Percentiles rank a stretch among this genome's conserved stretches.
Evolutionary conservation across 2,329 filamentous ascomycete species (phyloP).

Genomic region (Colletotrichum eremochloae): DNA sequence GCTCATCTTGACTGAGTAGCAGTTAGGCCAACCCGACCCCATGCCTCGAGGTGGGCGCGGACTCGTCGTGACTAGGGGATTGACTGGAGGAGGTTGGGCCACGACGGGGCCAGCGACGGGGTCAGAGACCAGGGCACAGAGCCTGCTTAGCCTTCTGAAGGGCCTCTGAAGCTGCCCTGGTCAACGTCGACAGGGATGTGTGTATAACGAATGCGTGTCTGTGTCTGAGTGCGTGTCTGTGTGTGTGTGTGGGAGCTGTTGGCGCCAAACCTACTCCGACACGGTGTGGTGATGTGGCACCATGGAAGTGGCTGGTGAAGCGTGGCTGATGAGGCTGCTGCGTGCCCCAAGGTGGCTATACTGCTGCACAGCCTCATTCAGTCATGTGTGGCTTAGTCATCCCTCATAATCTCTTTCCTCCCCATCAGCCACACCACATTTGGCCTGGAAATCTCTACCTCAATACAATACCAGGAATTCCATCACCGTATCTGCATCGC

Average conservation of each 20-base stretch:
- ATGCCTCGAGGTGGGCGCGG: constrained; percentile 19
- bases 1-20: constrained; percentile 10
- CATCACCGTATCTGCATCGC: neutral
- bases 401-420: fast-evolving
- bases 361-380: neutral
- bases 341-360: neutral
- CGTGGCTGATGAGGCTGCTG: neutral
- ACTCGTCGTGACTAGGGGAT: constrained; percentile 4
- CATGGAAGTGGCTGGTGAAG: neutral
- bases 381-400: neutral
- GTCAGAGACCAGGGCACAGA: constrained; percentile 20
- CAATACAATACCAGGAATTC: neutral
- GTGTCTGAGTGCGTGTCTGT: neutral
- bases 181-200: neutral
- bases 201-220: neutral
- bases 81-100: constrained; percentile 23
- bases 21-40: neutral
- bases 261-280: neutral
- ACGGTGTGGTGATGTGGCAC: constrained; percentile 7
- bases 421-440: neutral
- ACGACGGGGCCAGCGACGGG: constrained; percentile 16
- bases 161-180: neutral
- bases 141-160: neutral
- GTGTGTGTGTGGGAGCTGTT: constrained; percentile 1
- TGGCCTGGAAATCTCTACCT: neutral